Evolutionary conservation across 2,329 filamentous ascomycete species (phyloP), one percentile per base, ranked within the genome.

Genomic region (Monosporascus sp.): DNA sequence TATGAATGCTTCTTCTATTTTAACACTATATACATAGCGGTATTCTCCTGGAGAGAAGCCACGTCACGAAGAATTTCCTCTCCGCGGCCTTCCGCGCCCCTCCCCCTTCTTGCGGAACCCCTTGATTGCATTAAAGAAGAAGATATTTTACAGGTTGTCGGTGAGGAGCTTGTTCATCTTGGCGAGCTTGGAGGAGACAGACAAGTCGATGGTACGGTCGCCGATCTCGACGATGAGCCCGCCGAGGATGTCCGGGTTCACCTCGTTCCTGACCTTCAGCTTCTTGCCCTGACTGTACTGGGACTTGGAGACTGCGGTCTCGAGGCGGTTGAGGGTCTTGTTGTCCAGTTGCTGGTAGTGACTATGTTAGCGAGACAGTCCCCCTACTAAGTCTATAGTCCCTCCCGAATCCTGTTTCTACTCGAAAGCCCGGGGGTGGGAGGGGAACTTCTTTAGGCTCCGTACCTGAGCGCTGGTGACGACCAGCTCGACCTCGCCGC

Each of bases 111-210:
- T 35, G 11, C 31, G 31, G 31, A 14, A 2, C 31, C 31, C 49
- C 18, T 49, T 48, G 35, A 24, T 20, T 54, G 37, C 52, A 52
- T 53, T 37, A 50, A 50, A 53, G 56, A 73, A 59, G 55, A 54
- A 61, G 63, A 63, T 68, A 66, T 63, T 91, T 89, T 96, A 99
- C 89, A 99, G 81, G 75, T 88, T 83, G 78, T 99, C 94, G 65
- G 83, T 92, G 71, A 99, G 88, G 73, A 96, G 87, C 88, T 97
- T 99, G 90, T 99, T 99, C 84, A 99, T 90, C 85, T 91, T 96
- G 73, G 89, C 83, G 75, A 99, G 88, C 83, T 93, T 95, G 72
- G 89, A 81, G 48, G 93, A 93, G 69, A 99, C 92, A 76, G 88
- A 94, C 65, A 97, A 88, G 77, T 99, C 94, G 71, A 99, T 96